These are phyloP conservation scores for Sextonia rubra DNA, from an alignment of 164 flowering plant genomes.

Conservation along the genomic window DNA sequence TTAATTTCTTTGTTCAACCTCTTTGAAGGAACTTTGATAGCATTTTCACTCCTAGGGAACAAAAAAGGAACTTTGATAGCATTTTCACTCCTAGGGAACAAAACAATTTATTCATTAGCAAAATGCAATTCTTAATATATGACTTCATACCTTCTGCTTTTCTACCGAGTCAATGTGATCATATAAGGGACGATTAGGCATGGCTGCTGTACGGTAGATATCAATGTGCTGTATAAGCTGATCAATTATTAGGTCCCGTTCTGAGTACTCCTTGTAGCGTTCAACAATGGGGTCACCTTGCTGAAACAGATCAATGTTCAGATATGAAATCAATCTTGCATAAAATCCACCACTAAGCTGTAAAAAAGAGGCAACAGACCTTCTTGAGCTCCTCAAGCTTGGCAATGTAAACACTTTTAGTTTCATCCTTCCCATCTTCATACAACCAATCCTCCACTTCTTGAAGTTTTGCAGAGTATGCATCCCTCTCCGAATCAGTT, in stretches of 20 bases:
- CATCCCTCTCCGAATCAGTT: constrained; percentile 53
- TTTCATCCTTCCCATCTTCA: constrained; percentile 98
- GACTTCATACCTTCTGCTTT: constrained; percentile 68
- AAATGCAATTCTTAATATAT: too few relatives aligned
- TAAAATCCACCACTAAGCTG: constrained; percentile 18
- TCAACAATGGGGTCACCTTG: constrained; percentile 91
- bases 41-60: too few relatives aligned
- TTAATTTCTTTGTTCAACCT: too few relatives aligned
- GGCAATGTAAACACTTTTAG: constrained; percentile 90
- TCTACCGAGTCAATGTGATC: constrained; percentile 87
- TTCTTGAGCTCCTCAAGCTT: constrained; percentile 95
- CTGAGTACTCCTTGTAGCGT: constrained; percentile 66
- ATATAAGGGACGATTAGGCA: constrained; percentile 69
- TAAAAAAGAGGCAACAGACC: constrained; percentile 25
- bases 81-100: too few relatives aligned
- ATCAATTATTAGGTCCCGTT: constrained; percentile 66
- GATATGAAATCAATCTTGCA: not conserved
- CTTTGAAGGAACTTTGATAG: too few relatives aligned
- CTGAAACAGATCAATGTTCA: constrained; percentile 30
- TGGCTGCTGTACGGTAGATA: constrained; percentile 83
- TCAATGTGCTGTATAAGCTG: constrained; percentile 66
- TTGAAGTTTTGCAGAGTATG: constrained; percentile 55
- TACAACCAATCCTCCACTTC: constrained; percentile 95
- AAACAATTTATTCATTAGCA: too few relatives aligned
- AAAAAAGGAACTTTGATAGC: too few relatives aligned